Conservation (phyloP, 257 asterid species). For the Solanum bulbocastanum region DNA sequence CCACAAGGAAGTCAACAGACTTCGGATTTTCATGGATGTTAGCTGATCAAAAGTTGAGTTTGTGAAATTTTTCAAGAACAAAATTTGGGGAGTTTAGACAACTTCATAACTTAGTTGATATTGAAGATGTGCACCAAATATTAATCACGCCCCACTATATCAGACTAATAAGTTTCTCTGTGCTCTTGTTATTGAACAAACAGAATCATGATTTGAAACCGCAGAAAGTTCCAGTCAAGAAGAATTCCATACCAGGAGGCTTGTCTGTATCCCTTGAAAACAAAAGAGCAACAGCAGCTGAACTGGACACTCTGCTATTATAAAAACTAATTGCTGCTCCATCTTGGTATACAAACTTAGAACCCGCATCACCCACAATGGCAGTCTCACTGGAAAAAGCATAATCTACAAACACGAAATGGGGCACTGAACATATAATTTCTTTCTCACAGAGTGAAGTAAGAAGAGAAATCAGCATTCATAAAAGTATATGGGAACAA, state of each 20-base stretch:
- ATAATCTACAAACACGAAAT: constrained; percentile 29
- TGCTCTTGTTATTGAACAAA: not conserved
- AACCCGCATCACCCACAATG: constrained; percentile 62
- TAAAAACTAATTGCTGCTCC: constrained; percentile 1
- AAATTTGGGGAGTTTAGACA: not conserved
- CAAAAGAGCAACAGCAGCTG: constrained; percentile 51
- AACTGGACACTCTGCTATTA: not conserved
- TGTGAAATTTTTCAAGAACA: not conserved
- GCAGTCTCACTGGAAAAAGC: constrained; percentile 52
- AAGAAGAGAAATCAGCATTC: not conserved
- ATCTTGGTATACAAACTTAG: constrained; percentile 33
- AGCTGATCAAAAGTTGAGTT: not conserved
- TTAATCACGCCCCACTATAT: not conserved
- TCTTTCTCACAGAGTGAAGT: not conserved
- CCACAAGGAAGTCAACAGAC: not conserved
- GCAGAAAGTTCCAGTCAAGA: not conserved
- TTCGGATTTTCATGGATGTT: not conserved
- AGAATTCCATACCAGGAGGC: constrained; percentile 41
- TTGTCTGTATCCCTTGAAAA: constrained; percentile 48
- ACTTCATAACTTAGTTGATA: not conserved
- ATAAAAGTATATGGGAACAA: not conserved
- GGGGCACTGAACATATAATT: not conserved
- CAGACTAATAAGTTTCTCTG: not conserved
- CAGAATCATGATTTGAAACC: not conserved
- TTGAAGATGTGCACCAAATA: not conserved